Percentiles rank a stretch among this genome's conserved stretches.
Conservation (phyloP, 2,329 filamentous ascomycete genomes). For the Clonostachys rosea region DNA sequence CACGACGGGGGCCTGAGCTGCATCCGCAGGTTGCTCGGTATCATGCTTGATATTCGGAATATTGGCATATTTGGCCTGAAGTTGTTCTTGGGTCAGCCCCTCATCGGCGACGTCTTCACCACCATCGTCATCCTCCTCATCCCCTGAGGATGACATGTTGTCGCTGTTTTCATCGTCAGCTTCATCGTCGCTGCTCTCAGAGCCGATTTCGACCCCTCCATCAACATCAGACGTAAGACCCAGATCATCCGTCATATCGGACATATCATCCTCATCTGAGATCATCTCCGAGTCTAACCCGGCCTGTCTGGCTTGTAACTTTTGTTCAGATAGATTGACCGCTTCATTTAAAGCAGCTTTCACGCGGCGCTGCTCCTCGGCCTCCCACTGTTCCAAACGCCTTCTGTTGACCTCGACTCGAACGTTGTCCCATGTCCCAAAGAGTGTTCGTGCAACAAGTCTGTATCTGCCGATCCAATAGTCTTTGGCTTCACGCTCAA, state of each 20-base stretch:
- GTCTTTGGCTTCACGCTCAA: slow-evolving; percentile 72
- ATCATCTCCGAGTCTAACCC: slow-evolving; percentile 48
- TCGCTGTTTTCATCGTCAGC: slow-evolving; percentile 37
- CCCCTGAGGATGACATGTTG: slow-evolving; percentile 59
- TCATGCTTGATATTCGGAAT: slow-evolving; percentile 43
- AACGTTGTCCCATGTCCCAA: slow-evolving; percentile 61
- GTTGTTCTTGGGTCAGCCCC: slow-evolving; percentile 62
- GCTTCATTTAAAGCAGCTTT: slow-evolving; percentile 69
- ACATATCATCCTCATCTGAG: slow-evolving; percentile 37
- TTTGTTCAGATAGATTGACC: slow-evolving; percentile 66
- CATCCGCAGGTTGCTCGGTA: slow-evolving; percentile 8
- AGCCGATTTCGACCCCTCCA: slow-evolving; percentile 18
- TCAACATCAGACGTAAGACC: slow-evolving; percentile 26
- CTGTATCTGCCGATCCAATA: slow-evolving; percentile 66
- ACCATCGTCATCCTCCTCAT: slow-evolving; percentile 56
- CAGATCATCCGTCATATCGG: slow-evolving; percentile 41
- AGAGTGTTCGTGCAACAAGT: slow-evolving; percentile 56
- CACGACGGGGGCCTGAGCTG: not conserved
- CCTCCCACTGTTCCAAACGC: slow-evolving; percentile 58
- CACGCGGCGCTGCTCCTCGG: slow-evolving; percentile 57
- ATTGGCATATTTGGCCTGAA: slow-evolving; percentile 64
- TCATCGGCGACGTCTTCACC: slow-evolving; percentile 55
- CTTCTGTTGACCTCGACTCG: slow-evolving; percentile 55
- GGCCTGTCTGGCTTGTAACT: slow-evolving; percentile 57
- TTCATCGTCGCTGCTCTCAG: slow-evolving; percentile 29